Evolutionary conservation across 768 basidiomycete species (phyloP).

Genomic region (Boletus sp.): DNA sequence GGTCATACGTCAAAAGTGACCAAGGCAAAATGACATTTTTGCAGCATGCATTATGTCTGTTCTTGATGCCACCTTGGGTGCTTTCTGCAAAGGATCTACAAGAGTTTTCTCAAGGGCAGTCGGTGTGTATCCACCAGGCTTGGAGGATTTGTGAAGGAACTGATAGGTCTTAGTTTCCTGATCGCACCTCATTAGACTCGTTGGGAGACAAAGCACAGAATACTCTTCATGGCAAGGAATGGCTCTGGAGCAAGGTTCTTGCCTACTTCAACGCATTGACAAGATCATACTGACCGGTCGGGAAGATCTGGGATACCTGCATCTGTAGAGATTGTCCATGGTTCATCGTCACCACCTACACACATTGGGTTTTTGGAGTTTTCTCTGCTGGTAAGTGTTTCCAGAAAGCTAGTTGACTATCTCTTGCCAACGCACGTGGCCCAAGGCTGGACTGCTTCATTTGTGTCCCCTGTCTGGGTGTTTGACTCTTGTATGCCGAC

Average conservation of each 20-base stretch:
- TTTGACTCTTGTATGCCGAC: conserved; percentile 43
- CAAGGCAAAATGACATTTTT: conserved; percentile 10
- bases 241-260: conserved; percentile 54
- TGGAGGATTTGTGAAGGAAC: neutral
- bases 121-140: conserved; percentile 11
- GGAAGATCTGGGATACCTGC: conserved; percentile 41
- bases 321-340: conserved; percentile 32
- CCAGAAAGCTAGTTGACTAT: neutral
- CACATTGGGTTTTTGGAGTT: conserved; percentile 42
- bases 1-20: conserved; percentile 21
- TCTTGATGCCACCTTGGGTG: conserved; percentile 41
- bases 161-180: conserved; percentile 18
- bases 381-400: conserved; percentile 37
- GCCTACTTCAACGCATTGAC: neutral
- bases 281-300: conserved; percentile 3
- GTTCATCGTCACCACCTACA: conserved; percentile 44
- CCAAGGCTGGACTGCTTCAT: conserved; percentile 52
- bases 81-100: conserved; percentile 34
- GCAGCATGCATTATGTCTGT: conserved; percentile 25
- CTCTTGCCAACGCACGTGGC: conserved; percentile 2
- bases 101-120: conserved; percentile 27
- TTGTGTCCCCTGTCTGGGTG: conserved; percentile 44
- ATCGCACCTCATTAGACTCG: conserved; percentile 7
- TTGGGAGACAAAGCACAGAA: neutral
- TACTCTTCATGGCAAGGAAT: conserved; percentile 37